Percentiles rank a stretch among this genome's conserved stretches.
phyloP scores from a whole-genome alignment of 768 basidiomycete species.

The Tricholoma furcatifolium region DNA sequence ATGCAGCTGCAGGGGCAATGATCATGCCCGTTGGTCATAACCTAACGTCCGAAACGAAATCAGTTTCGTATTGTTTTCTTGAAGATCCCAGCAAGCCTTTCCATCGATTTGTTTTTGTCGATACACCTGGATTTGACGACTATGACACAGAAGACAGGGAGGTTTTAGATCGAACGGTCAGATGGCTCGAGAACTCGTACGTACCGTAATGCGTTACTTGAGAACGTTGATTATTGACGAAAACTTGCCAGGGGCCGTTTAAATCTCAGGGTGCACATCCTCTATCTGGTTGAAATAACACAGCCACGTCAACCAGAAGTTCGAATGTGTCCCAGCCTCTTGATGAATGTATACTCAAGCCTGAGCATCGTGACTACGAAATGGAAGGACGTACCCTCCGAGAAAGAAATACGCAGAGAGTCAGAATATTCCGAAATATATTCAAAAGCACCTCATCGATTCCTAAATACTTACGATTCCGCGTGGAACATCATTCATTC shows the following conservation, averaged over 20 bases:
- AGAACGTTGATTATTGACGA: not conserved
- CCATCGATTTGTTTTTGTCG: not conserved
- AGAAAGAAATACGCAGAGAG: not conserved
- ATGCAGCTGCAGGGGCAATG: not conserved
- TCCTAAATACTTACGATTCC: not conserved
- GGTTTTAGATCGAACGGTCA: not conserved
- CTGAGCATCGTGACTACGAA: not conserved
- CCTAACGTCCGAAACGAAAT: not conserved
- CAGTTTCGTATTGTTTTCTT: not conserved
- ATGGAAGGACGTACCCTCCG: not conserved
- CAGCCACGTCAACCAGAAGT: not conserved
- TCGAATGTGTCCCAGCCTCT: not conserved
- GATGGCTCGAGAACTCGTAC: not conserved
- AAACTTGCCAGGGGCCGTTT: not conserved
- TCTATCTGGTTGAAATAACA: not conserved
- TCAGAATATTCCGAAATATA: not conserved
- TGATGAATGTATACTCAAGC: not conserved
- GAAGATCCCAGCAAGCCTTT: not conserved
- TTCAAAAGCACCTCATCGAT: not conserved
- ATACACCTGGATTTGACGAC: conserved; percentile 5
- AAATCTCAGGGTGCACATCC: not conserved
- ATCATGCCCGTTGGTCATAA: not conserved
- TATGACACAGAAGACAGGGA: not conserved
- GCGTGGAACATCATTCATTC: not conserved
- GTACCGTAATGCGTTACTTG: not conserved